Base-by-base conservation (phyloP, 1,284 basidiomycete genomes). In the Cryptococcus sp. region DNA sequence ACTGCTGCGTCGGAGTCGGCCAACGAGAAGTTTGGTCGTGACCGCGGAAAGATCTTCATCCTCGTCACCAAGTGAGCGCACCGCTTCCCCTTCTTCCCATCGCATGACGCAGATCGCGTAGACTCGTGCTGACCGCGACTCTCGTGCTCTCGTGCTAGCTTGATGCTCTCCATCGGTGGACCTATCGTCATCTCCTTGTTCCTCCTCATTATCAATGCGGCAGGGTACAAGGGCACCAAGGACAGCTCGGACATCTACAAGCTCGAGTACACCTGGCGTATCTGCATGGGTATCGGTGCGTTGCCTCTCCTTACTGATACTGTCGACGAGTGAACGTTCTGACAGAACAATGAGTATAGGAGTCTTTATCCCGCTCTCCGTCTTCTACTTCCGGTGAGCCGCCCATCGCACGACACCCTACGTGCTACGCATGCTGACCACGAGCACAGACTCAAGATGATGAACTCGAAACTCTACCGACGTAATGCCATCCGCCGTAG, bases 191-290 rank as follows among this genome's bases (percentile, higher is more conserved):
- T 86, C 55, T 83, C 83, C 4, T 81, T 89, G 25, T 90, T 89
- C 77, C 75, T 90, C 44, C 87, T 91, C 64, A 87, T 88, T 35
- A 80, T 90, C 57, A 65, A 61, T 39, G 69, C 59, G 5, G 47
- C 65, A 11, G 62, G 65, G 38, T 73, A 68, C 50, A 50, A 62
- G 15, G 67, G 67, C 25, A 66, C 65, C 6, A 61, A 45, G 27
- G 85, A 83, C 5, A 85, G 85, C 42, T 85, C 85, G 11, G 87
- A 87, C 17, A 81, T 84, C 61, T 73, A 84, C 50, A 85, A 87
- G 68, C 81, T 90, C 8, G 73, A 82, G 27, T 88, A 86, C 10
- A 86, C 89, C 49, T 91, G 89, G 89, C 82, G 89, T 22, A 84
- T 88, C 53, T 86, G 85, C 69, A 89, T 89, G 68, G 88, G 87